Evolutionary conservation across 129 eudicot genomes (phyloP), one percentile per base, ranked within the genome.

Genomic region (Ambrosia trifida): DNA sequence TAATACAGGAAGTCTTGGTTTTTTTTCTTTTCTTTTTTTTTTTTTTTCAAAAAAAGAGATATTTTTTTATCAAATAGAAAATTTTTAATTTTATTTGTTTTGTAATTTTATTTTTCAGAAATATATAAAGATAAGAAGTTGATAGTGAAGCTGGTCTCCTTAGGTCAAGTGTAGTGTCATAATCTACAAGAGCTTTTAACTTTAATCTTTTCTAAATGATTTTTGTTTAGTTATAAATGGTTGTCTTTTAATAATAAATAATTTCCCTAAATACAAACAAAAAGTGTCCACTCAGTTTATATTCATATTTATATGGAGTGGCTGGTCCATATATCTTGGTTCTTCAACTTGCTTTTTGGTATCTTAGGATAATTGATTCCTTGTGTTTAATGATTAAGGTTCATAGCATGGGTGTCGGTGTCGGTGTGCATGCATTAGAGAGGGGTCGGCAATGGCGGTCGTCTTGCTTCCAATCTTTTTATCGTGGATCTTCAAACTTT

Each of bases 151-250:
- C 31, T 75, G 58, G 66, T 75, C 31, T 51, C 65, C 65, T 36
- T 51, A 50, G 52, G 72, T 74, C 64, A 73, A 75, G 73, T 66
- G 73, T 74, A 51, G 65, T 75, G 79, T 76, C 74, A 44, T 32
- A 20, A 44, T 46, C 69, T 24, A 72, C 44, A 57, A 9, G 54
- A 54, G 66, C 66, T 66, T 65, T 11, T 75, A 40, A 53, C 73
- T 75, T 76, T 76, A 56, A 67, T 56, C 61, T 74, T 57, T 66
- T 38, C 9, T 40, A 40, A 72, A 61, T 49, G 71, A 47, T 35
- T 63, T 63, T 67, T 76, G 74, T 76, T 76, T 45, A 50, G 45
- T 61, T 66, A 40, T 44, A 76, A 76, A 45, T 31, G 68, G 30
- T 44, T 54, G 18, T 32, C 50, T 54, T 52, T 13, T 58, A 58